Evolutionary conservation across 2,329 filamentous ascomycete genomes (phyloP).

Genomic region (Pseudogymnoascus sp.): DNA sequence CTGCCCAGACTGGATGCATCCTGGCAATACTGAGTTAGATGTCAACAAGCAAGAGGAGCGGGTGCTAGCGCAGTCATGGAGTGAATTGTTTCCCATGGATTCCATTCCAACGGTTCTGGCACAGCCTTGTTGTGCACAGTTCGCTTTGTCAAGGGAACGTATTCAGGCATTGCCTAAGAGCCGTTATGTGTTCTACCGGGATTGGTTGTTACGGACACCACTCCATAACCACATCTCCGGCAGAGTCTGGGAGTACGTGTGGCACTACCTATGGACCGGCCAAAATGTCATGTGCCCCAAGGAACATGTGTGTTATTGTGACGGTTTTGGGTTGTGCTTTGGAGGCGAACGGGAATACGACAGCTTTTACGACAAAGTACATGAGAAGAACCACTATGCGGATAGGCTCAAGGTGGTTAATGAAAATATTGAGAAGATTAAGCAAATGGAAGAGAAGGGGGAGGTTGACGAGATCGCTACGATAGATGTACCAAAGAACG

Average conservation of each 20-base stretch:
- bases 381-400: slow-evolving; percentile 3
- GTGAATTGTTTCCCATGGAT: slow-evolving; percentile 37
- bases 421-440: slow-evolving; percentile 15
- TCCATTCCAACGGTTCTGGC: slow-evolving; percentile 42
- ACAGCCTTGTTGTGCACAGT: slow-evolving; percentile 56
- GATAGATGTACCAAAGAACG: slow-evolving; percentile 3
- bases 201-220: slow-evolving; percentile 50
- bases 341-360: slow-evolving; percentile 23
- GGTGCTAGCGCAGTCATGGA: slow-evolving; percentile 38
- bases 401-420: slow-evolving; percentile 6
- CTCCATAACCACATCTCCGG: slow-evolving; percentile 48
- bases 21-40: slow-evolving; percentile 32
- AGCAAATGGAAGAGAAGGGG: slow-evolving; percentile 11
- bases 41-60: slow-evolving; percentile 38
- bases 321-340: slow-evolving; percentile 28
- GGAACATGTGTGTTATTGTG: slow-evolving; percentile 26
- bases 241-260: slow-evolving; percentile 55
- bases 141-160: slow-evolving; percentile 48
- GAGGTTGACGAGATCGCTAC: slow-evolving; percentile 5
- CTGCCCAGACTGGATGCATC: slow-evolving; percentile 51
- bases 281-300: slow-evolving; percentile 22
- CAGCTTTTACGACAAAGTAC: slow-evolving; percentile 17
- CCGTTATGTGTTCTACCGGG: slow-evolving; percentile 48
- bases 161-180: slow-evolving; percentile 39
- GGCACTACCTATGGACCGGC: slow-evolving; percentile 38